Conservation (phyloP, 768 basidiomycete species). For the Lentinula lateritia region DNA sequence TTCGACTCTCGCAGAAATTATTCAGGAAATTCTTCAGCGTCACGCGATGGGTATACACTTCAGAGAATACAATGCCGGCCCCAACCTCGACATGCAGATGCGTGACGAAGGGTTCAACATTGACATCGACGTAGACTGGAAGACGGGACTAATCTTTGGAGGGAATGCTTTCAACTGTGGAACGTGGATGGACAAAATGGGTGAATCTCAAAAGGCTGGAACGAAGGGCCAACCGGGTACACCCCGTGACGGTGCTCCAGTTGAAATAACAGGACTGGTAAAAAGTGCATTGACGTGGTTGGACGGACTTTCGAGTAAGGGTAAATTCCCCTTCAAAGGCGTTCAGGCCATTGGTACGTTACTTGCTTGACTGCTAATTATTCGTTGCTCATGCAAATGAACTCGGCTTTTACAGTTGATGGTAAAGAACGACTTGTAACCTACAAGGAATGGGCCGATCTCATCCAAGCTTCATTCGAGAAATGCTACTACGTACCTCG, state of each 20-base stretch:
- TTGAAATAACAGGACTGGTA: constrained; percentile 91
- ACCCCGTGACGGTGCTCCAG: constrained; percentile 90
- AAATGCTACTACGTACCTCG: constrained; percentile 84
- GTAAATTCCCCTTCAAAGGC: constrained; percentile 86
- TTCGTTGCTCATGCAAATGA: not conserved
- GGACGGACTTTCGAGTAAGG: constrained; percentile 52
- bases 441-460: constrained; percentile 84
- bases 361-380: not conserved
- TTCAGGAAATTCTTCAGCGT: constrained; percentile 93
- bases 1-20: constrained; percentile 85
- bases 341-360: constrained; percentile 72
- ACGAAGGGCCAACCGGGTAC: constrained; percentile 96
- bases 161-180: constrained; percentile 86
- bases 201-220: constrained; percentile 84
- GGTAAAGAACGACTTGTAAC: constrained; percentile 67
- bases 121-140: constrained; percentile 93
- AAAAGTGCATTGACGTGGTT: constrained; percentile 95
- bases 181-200: constrained; percentile 99
- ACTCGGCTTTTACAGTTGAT: constrained; percentile 43
- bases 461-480: constrained; percentile 87
- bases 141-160: constrained; percentile 83
- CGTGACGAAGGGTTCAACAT: constrained; percentile 88
- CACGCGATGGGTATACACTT: constrained; percentile 92
- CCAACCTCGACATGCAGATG: constrained; percentile 98
- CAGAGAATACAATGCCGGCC: constrained; percentile 94